Evolutionary conservation across 148 eudicot genomes (phyloP), one percentile per base, ranked within the genome.

Genomic region (Chenopodium berlandieri): DNA sequence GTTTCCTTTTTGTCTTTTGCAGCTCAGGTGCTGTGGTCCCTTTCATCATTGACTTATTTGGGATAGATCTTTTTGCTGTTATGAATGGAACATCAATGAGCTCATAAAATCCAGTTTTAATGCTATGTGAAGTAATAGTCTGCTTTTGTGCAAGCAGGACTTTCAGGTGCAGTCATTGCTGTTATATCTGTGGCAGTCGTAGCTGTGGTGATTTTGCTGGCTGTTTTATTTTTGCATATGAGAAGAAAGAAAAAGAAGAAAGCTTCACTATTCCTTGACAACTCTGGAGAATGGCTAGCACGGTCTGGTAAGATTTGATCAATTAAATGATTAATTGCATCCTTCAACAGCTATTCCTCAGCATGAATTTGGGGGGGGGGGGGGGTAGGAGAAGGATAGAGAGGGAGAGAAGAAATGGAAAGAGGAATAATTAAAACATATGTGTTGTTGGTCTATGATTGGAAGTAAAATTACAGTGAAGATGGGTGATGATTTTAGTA

Each of bases 101-200:
- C 66, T 83, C 62, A 37, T 27, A 19, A 77, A 68, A n/a, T 50
- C 68, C 20, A 50, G 60, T 17, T 68, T 73, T 20, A 22, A 78
- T 81, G 63, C 73, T 73, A 71, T 46, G 46, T 46, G 48, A 81
- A 77, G 77, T 81, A 84, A 71, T 37, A 40, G 23, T 78, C 44
- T 80, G 64, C 80, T 78, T 86, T 68, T 44, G 12, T 62, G 71
- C 80, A 78, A 86, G 84, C 89, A 91, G 96, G 96, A 78, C 63
- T 78, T 47, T 88, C 92, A 40, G 65, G 85, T 82, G 94, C 88
- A 83, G 89, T 82, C 74, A 84, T 91, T 73, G 94, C 87, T 82
- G 94, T 89, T 37, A 81, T 91, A 85, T 47, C 79, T 50, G 82
- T 88, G 47, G 93, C 85, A 69, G 90, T 75, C 22, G 70, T 88